Base-by-base conservation (phyloP, 2,329 filamentous ascomycete genomes). In the Diaporthe ampelina region DNA sequence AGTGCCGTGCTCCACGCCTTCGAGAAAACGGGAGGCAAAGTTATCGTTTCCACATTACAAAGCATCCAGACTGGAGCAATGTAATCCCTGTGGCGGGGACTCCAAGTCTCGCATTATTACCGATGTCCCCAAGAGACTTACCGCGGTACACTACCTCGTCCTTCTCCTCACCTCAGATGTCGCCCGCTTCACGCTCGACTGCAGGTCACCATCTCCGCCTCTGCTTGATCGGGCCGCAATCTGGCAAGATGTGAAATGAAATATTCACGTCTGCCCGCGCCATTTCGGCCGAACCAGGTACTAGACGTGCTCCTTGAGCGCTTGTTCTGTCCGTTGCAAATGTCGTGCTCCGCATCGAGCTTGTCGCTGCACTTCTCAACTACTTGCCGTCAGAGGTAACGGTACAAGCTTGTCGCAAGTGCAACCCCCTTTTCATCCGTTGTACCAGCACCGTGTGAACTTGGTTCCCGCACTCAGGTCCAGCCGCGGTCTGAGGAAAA, bases 1-100 rank as follows among this genome's bases (percentile, higher is more conserved):
- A 35, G 40, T 26, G 29, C 68, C 43, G 26, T 56, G 37, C 32
- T 52, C 35, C 45, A 74, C 43, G 48, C 29, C 37, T 52, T 58
- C 57, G 35, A 35, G 26, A 73, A 67, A 50, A 69, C 48, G 54
- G 54, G 56, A 63, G 65, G 54, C 48, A 69, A 71, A 71, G 52
- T 56, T 56, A 35, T 69, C 48, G 48, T 61, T 70, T 40, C 61
- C 48, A 57, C 52, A 75, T 75, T 75, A 75, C 74, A 75, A 75
- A 75, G 74, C 74, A 74, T 10, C 26, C 24, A 50, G 45, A 56
- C 50, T 63, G 70, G 37, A 54, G 45, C 45, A 63, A 29, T 72
- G 45, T 63, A 56, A 63, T 72, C 63, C 63, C 63, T 68, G 63
- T 40, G 63, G 63, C 48, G 63, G 63, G 63, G 63, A 29, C 32